These are phyloP conservation scores for Diplodia seriata DNA, from an alignment of 2,329 filamentous ascomycete species.

Conservation along the genomic window DNA sequence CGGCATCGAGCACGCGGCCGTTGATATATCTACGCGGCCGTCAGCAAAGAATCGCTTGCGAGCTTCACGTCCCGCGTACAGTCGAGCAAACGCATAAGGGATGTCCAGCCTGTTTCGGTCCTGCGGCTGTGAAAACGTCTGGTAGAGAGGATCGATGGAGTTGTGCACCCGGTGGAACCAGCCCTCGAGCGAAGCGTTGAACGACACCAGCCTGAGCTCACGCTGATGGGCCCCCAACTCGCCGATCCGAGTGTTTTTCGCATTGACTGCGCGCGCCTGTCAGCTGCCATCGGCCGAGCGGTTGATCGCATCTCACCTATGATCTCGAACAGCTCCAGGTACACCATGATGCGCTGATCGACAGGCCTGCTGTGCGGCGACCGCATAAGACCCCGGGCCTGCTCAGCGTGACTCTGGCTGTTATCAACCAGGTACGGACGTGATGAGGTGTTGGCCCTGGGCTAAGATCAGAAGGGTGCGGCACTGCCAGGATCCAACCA, in stretches of 20 bases:
- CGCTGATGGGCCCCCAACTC: neutral
- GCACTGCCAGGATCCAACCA: neutral
- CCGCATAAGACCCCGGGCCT: neutral
- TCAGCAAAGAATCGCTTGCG: neutral
- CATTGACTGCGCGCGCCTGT: neutral
- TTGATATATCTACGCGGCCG: neutral
- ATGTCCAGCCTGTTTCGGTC: slow-evolving; percentile 15
- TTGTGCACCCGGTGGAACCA: slow-evolving; percentile 20
- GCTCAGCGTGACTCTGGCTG: neutral
- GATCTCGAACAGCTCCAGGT: slow-evolving; percentile 8
- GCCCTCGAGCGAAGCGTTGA: neutral
- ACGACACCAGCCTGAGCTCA: neutral
- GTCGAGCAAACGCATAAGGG: slow-evolving; percentile 9
- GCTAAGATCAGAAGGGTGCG: neutral
- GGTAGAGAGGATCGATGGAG: slow-evolving; percentile 9
- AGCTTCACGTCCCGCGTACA: neutral
- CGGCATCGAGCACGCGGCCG: neutral
- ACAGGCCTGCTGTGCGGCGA: neutral
- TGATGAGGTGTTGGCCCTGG: slow-evolving; percentile 4
- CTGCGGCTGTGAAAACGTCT: slow-evolving; percentile 11
- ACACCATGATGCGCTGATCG: slow-evolving; percentile 15
- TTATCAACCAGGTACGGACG: slow-evolving; percentile 8
- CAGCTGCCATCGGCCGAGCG: neutral
- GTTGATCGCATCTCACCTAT: neutral
- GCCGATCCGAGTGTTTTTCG: neutral